Percentiles rank a stretch among this genome's conserved stretches.
These are phyloP conservation scores for Pyrus pyrifolia DNA, from an alignment of 306 rosid genomes.

Conservation along the genomic window DNA sequence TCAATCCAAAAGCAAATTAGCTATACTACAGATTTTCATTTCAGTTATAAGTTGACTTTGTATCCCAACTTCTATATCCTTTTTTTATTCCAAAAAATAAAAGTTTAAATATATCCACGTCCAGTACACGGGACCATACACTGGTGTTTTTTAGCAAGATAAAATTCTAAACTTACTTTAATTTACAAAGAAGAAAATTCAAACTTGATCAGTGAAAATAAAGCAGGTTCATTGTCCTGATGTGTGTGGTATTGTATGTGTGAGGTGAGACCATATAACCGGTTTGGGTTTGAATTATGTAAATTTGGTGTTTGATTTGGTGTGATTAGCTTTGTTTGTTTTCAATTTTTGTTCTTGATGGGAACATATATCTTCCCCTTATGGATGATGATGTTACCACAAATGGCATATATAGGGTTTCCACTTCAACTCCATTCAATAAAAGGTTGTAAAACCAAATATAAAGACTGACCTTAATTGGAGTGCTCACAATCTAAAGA, in stretches of 20 bases:
- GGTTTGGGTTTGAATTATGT: neutral
- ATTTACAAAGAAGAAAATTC: no score
- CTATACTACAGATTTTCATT: neutral
- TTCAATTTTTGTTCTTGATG: neutral
- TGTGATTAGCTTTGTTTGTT: neutral
- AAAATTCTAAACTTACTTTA: no score
- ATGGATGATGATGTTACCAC: neutral
- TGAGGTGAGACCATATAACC: neutral
- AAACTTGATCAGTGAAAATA: neutral
- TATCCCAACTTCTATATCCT: neutral
- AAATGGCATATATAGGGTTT: neutral
- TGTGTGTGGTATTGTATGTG: neutral
- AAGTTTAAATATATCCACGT: neutral
- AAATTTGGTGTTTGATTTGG: neutral
- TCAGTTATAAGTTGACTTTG: slow-evolving; percentile 5
- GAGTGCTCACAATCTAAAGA: slow-evolving; percentile 3
- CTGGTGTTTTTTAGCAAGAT: neutral
- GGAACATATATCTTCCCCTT: neutral
- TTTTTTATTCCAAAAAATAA: neutral
- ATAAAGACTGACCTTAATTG: neutral
- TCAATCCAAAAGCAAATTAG: neutral
- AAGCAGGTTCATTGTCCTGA: neutral
- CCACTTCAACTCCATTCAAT: neutral
- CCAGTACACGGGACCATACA: neutral
- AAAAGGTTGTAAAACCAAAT: slow-evolving; percentile 1